phyloP scores from a whole-genome alignment of 2,329 filamentous ascomycete genomes.

The Celoporthe dispersa region DNA sequence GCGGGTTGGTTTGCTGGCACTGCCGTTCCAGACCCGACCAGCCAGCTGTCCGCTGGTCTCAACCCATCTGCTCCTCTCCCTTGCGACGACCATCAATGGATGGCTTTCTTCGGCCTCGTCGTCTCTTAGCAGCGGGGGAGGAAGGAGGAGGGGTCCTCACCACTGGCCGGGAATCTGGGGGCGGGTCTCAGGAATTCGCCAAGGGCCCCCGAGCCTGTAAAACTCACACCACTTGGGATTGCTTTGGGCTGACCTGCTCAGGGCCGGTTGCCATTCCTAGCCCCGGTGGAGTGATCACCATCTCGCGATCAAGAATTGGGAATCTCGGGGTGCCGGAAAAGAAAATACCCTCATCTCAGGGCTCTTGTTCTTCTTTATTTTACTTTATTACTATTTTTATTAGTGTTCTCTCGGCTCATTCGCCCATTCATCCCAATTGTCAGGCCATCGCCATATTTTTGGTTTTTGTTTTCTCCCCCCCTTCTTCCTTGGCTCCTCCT shows the following conservation, averaged over 20 bases:
- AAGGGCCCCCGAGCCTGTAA: background rate
- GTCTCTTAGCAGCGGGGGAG: background rate
- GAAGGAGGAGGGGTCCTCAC: background rate
- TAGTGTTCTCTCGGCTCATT: background rate
- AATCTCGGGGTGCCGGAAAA: background rate
- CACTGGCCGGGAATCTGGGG: conserved; percentile 8
- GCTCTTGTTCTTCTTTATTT: no score
- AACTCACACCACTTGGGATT: conserved; percentile 16
- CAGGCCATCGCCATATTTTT: conserved; percentile 11
- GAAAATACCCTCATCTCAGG: no score
- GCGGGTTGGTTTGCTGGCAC: background rate
- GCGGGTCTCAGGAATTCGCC: conserved; percentile 8
- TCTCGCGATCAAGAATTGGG: background rate
- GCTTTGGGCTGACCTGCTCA: conserved; percentile 22
- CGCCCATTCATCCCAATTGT: background rate
- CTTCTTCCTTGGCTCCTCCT: background rate
- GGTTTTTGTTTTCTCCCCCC: background rate
- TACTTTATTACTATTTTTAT: background rate
- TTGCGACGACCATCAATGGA: no score
- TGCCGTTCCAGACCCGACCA: background rate
- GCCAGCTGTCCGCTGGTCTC: background rate
- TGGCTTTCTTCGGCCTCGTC: background rate
- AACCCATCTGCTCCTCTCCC: background rate
- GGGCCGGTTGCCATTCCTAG: conserved; percentile 2
- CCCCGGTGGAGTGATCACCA: conserved; percentile 1